phyloP scores from a whole-genome alignment of 106 monocot species.

The Dioscorea dumetorum region DNA sequence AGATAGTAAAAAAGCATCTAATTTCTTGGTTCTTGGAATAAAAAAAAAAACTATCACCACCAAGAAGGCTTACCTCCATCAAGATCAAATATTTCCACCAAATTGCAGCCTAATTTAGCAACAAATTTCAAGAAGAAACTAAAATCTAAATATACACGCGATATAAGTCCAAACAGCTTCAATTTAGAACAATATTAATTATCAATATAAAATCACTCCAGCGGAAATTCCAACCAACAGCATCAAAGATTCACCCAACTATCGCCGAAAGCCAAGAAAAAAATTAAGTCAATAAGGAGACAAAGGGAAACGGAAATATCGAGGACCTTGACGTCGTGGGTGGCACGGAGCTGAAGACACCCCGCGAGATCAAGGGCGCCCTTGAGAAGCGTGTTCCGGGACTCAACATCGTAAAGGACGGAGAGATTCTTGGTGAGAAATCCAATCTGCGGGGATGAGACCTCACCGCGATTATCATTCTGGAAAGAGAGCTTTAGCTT shows the following conservation, averaged over 20 bases:
- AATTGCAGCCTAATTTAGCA: too few species aligned
- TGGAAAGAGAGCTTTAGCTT: constrained; percentile 86
- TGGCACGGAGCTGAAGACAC: constrained; percentile 37
- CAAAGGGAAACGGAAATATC: background rate
- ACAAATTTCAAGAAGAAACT: too few species aligned
- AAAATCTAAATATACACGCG: too few species aligned
- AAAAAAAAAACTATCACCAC: too few species aligned
- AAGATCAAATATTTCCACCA: too few species aligned
- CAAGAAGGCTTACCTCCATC: too few species aligned
- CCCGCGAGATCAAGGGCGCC: constrained; percentile 40
- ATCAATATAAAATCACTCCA: background rate
- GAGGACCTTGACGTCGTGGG: constrained; percentile 70
- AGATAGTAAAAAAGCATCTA: too few species aligned
- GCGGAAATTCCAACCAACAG: background rate
- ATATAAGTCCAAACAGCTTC: background rate
- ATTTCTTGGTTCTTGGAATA: too few species aligned
- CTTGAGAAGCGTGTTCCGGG: constrained; percentile 60
- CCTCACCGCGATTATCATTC: constrained; percentile 46
- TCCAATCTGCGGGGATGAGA: constrained; percentile 50
- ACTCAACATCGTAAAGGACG: constrained; percentile 70
- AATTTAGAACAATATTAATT: background rate
- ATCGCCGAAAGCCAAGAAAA: background rate
- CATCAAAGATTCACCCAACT: too few species aligned
- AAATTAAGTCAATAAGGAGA: background rate
- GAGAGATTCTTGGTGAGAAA: constrained; percentile 55